Base-by-base conservation (phyloP, 2,329 filamentous ascomycete genomes). In the Furcasterigmium furcatum region DNA sequence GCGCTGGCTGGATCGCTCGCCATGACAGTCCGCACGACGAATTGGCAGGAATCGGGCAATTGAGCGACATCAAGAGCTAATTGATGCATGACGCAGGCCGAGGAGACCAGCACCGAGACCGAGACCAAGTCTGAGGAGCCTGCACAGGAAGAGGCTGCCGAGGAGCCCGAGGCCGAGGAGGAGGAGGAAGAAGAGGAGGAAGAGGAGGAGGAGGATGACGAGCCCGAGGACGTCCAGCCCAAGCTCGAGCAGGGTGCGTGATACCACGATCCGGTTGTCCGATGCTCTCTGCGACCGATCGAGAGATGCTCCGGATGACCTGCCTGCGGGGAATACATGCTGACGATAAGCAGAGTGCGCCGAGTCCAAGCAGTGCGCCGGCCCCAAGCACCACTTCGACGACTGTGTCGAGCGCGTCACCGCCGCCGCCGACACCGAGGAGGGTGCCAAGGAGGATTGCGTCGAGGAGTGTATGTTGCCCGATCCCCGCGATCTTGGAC, bases 341-440 rank as follows among this genome's bases (percentile, higher is more conserved):
- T 51, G 42, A 51, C 49, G 20, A 60, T 58, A 43, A 58, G 57
- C 70, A 97, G 94, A 96, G 65, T 99, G 94, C 82, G 82, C 82
- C 71, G 83, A 92, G 69, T 91, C 91, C 55, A 80, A 86, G 69
- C 77, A 88, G 71, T 99, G 94, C 74, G 79, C 85, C 51, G 85
- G 87, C 49, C 81, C 82, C 65, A 99, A 97, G 84, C 92, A 97
- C 80, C 94, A 99, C 81, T 97, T 87, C 70, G 92, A 97, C 57
- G 90, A 96, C 75, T 99, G 94, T 70, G 91, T 92, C 59, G 91
- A 96, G 82, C 91, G 94, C 61, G 94, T 99, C 58, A 89, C 84
- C 50, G 63, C 63, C 49, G 67, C 71, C 55, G 60, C 77, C 59
- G 82, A 90, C 62, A 81, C 86, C 58, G 80, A 85, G 54, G 83